These are phyloP conservation scores for Lecanosticta acicola DNA, from an alignment of 2,329 filamentous ascomycete species.

Conservation along the genomic window DNA sequence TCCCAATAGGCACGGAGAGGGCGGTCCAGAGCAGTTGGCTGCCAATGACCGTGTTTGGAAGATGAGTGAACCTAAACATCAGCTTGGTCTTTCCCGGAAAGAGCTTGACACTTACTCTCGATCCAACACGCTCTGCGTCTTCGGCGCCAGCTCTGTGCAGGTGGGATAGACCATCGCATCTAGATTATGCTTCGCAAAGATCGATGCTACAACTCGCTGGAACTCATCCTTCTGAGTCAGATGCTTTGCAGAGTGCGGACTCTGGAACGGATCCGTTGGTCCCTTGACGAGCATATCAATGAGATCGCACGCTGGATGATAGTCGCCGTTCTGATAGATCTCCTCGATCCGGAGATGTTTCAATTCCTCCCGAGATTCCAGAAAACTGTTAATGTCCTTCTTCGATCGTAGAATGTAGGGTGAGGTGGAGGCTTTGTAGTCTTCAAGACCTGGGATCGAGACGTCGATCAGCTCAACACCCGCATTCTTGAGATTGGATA, in stretches of 20 bases:
- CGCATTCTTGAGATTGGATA: conserved; percentile 10
- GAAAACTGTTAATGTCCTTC: conserved; percentile 26
- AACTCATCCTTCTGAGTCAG: conserved; percentile 26
- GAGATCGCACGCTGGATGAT: conserved; percentile 21
- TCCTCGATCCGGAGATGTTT: conserved; percentile 22
- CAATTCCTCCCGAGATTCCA: conserved; percentile 14
- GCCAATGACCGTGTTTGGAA: conserved; percentile 35
- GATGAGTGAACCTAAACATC: conserved; percentile 23
- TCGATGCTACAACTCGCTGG: conserved; percentile 27
- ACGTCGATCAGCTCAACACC: conserved; percentile 25
- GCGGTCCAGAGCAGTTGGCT: conserved; percentile 33
- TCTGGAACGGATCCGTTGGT: conserved; percentile 21
- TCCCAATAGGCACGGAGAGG: conserved; percentile 31
- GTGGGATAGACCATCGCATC: conserved; percentile 35
- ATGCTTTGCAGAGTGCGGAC: conserved; percentile 27
- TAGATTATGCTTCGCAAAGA: conserved; percentile 30
- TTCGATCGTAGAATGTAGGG: conserved; percentile 22
- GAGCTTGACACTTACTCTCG: conserved; percentile 8
- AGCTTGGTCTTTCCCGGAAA: background rate
- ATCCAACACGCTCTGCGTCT: conserved; percentile 29
- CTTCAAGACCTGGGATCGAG: conserved; percentile 20
- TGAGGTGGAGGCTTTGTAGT: conserved; percentile 15
- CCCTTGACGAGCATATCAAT: conserved; percentile 24
- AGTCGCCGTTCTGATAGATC: conserved; percentile 15
- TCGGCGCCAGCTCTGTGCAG: conserved; percentile 32